A percentile compares a stretch with the other conserved stretches of the same genome.
These are phyloP conservation scores for Fusarium caatingaense DNA, from an alignment of 2,329 filamentous ascomycete genomes.

Conservation along the genomic window DNA sequence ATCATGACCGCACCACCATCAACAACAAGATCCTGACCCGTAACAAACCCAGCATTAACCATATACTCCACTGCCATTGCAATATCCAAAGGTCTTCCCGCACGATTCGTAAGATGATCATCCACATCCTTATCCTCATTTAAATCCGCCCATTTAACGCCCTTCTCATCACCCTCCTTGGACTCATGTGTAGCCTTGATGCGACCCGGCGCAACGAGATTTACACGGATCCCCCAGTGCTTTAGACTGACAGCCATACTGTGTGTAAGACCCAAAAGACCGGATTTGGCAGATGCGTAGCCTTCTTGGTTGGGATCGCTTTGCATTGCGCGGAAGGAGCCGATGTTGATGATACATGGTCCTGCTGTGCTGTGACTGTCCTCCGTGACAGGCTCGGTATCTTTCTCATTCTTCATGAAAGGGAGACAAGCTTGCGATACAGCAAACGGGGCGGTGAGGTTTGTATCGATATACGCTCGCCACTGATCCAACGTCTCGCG, in stretches of 20 bases:
- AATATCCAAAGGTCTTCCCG: slow-evolving; percentile 19
- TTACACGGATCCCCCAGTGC: slow-evolving; percentile 5
- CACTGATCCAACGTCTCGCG: slow-evolving; percentile 3
- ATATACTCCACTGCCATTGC: slow-evolving; percentile 17
- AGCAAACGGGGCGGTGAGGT: slow-evolving; percentile 10
- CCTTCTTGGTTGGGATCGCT: slow-evolving; percentile 24
- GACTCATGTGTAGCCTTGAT: slow-evolving; percentile 17
- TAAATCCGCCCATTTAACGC: slow-evolving; percentile 1
- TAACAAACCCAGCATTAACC: slow-evolving; percentile 23
- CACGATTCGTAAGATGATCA: slow-evolving; percentile 15
- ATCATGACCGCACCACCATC: slow-evolving; percentile 20
- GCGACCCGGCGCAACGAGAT: slow-evolving; percentile 8
- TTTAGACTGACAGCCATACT: slow-evolving; percentile 20
- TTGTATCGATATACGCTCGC: slow-evolving; percentile 12
- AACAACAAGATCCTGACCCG: slow-evolving; percentile 9
- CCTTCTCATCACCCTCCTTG: slow-evolving; percentile 10
- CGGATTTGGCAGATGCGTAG: slow-evolving; percentile 13
- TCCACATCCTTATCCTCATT: slow-evolving; percentile 18
- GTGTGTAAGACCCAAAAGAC: slow-evolving; percentile 9
- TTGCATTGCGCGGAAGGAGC: slow-evolving; percentile 13
- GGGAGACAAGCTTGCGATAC: slow-evolving; percentile 16
- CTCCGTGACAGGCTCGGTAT: background rate
- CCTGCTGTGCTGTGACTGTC: slow-evolving; percentile 19
- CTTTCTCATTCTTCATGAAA: slow-evolving; percentile 18
- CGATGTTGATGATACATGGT: slow-evolving; percentile 17